phyloP scores from a whole-genome alignment of 495 filamentous ascomycete genomes.

The Thermothielavioides terrestris region DNA sequence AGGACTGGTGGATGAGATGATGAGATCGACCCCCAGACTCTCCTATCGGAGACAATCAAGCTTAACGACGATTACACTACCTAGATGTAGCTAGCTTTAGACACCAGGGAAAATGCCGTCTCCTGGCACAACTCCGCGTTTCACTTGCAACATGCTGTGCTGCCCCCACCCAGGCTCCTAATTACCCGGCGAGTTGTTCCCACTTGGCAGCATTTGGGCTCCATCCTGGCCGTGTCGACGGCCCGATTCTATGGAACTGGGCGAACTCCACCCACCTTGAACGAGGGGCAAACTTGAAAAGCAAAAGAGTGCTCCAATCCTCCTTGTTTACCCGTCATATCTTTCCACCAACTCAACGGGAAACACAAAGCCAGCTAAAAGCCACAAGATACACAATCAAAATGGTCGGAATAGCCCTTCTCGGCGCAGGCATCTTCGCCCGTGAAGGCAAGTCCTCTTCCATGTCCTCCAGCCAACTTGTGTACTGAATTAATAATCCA shows the following conservation, averaged over 20 bases:
- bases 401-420: conserved; percentile 52
- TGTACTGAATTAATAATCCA: neutral
- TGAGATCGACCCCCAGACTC: no score
- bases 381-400: neutral
- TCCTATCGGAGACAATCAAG: no score
- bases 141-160: no score
- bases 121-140: neutral
- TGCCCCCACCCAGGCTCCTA: no score
- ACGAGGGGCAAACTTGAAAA: neutral
- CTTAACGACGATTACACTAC: no score
- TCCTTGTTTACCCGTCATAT: no score
- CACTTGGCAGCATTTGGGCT: neutral
- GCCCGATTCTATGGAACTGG: neutral
- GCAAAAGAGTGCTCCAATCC: neutral
- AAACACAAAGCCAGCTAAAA: neutral
- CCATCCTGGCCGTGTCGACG: neutral
- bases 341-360: no score
- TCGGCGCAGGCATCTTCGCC: conserved; percentile 54
- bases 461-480: neutral
- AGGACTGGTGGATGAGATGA: no score
- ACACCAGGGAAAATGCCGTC: neutral
- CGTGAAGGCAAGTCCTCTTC: conserved; percentile 23
- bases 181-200: neutral
- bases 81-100: no score
- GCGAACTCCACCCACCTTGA: neutral